Conservation (phyloP, 106 monocot genomes). For the Platanthera zijinensis region DNA sequence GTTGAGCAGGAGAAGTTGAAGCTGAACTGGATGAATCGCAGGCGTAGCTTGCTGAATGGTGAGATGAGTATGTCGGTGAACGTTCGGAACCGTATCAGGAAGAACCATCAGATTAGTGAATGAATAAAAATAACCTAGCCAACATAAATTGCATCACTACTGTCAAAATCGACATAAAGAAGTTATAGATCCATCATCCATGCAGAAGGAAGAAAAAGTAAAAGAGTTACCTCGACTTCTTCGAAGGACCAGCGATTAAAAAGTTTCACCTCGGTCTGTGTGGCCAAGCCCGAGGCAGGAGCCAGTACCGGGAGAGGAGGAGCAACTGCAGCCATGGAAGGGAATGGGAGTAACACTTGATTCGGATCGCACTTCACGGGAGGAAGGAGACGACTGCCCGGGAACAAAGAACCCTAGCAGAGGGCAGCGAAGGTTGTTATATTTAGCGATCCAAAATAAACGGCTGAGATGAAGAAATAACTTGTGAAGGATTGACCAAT, state of each 20-base stretch:
- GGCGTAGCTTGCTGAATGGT: too few relatives aligned
- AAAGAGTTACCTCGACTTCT: slow-evolving; percentile 14
- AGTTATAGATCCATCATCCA: neutral
- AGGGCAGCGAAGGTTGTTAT: too few relatives aligned
- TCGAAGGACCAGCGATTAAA: slow-evolving; percentile 39
- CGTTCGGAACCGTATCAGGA: too few relatives aligned
- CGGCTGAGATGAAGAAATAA: too few relatives aligned
- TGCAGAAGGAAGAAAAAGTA: neutral
- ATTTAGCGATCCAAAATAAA: too few relatives aligned
- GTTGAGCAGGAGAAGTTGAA: too few relatives aligned
- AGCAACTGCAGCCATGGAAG: neutral
- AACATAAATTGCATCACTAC: neutral
- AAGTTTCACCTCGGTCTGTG: slow-evolving; percentile 19
- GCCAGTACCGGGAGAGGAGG: neutral
- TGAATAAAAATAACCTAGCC: neutral
- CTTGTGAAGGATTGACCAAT: too few relatives aligned
- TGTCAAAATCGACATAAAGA: neutral
- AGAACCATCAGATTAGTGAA: neutral
- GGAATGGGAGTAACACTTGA: neutral
- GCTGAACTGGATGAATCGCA: too few relatives aligned
- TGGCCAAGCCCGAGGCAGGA: neutral
- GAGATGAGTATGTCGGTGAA: too few relatives aligned
- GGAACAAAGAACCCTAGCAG: too few relatives aligned
- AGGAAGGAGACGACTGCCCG: too few relatives aligned
- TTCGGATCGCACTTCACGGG: too few relatives aligned